Base-by-base conservation (phyloP, 139 green algal species). In the Micromonas pusilla region DNA sequence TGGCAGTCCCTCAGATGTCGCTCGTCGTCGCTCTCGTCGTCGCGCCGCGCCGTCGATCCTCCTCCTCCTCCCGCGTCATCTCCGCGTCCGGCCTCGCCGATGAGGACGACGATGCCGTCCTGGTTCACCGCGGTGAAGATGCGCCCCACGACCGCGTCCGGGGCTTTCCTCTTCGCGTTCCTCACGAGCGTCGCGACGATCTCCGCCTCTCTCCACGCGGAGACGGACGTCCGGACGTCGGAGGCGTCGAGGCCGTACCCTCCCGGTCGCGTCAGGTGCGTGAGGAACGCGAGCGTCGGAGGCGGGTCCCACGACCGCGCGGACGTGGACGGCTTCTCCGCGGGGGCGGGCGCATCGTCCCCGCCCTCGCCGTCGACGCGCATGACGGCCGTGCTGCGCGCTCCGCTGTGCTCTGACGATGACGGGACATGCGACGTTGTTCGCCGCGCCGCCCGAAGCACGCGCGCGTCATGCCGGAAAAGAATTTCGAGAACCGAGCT, bases 91-190 rank as follows among this genome's bases (percentile, higher is more conserved):
- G 45, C 68, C 68, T 75, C 68, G 9, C 68, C 68, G 1, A 75
- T 5, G 2, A 75, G 38, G 20, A 39, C 68, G 0, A 39, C 37
- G 19, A 63, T 16, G 16, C 68, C 68, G 68, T 39, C 21, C 32
- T 75, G 34, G 33, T 75, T 75, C 23, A 63, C 68, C 25, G 68
- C 68, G 23, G 68, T 75, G 37, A 75, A 75, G 2, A 75, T 39
- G 2, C 68, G 68, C 30, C 68, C 68, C 23, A 75, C 68, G 9
- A 57, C 45, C 45, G 45, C 45, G 16, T 57, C 45, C 45, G 45
- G 45, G n/a, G 28, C 2, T 1, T 34, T 31, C 5, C 31, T 34
- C 63, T 34, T 32, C 20, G 32, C 31, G 28, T 70, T 70, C 63
- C 31, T 34, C 63, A 75, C 37, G 21, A 75, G 38, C 21, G 25